Evolutionary conservation across 2,329 filamentous ascomycete genomes (phyloP), one percentile per base, ranked within the genome.

Genomic region (Diaporthe ampelina): DNA sequence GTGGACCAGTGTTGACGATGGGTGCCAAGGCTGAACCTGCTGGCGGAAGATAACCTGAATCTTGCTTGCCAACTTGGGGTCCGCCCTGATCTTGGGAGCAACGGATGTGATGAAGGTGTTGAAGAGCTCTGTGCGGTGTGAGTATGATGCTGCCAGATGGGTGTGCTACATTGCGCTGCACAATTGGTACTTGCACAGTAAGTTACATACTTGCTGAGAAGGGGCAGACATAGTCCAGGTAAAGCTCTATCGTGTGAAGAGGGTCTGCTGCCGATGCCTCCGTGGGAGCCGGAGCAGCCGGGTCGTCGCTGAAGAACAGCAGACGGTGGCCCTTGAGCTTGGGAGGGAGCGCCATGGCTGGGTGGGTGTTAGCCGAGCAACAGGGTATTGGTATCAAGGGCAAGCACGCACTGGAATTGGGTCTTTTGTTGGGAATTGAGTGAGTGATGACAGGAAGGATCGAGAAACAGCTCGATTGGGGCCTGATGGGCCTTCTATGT

Each of bases 21-120:
- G 96, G 85, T 98, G 95, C 96, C 96, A 98, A 19, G 95, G 95
- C 86, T 98, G 95, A 80, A 98, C 91, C 82, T 98, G 95, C 82
- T 96, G 95, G 67, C 95, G 93, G 87, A 98, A 94, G 80, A 98
- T 90, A 78, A 97, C 87, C 79, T 94, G 89, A 3, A 98, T 85
- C 76, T 88, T 88, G 75, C 86, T 78, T 19, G 86, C 82, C 82
- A 86, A 87, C 32, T 85, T 79, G 77, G 93, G 91, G 79, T 91
- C 91, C 67, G 87, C 79, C 76, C 88, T 86, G 78, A 97, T 87
- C 63, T 90, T 82, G 0, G 94, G 92, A 75, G 90, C 86, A 74
- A 97, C 90, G 40, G 87, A 84, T 73, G 83, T 86, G 84, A 93
- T 92, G 78, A 98, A 85, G 2, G 94, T 96, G 76, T 92, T 90